Conservation (phyloP, 2,329 filamentous ascomycete species). For the Colletotrichum nymphaeae region DNA sequence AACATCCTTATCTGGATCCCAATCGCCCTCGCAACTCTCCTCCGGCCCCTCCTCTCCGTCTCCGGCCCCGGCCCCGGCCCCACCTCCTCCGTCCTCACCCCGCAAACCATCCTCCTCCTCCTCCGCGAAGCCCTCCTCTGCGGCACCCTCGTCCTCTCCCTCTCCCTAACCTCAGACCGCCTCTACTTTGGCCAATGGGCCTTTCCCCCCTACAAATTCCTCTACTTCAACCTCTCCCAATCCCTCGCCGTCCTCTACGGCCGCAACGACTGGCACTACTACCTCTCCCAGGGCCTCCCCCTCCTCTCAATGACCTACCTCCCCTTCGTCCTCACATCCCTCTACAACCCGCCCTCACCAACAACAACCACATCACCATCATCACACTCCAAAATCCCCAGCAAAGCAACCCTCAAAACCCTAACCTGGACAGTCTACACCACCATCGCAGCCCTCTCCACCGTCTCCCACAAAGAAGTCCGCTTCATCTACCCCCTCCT, state of each 20-base stretch:
- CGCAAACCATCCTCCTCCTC: constrained; percentile 62
- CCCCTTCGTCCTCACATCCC: constrained; percentile 77
- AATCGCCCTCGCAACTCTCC: constrained; percentile 63
- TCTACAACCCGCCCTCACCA: constrained; percentile 61
- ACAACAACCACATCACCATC: constrained; percentile 32
- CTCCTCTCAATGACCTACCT: constrained; percentile 86
- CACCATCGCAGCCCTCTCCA: constrained; percentile 73
- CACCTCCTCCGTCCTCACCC: constrained; percentile 53
- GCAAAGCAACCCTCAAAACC: constrained; percentile 49
- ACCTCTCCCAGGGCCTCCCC: constrained; percentile 88
- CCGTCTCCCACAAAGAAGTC: constrained; percentile 95
- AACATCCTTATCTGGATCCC: constrained; percentile 87
- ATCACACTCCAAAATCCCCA: constrained; percentile 39
- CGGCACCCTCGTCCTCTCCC: constrained; percentile 67
- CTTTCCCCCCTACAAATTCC: constrained; percentile 86
- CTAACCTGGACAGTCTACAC: constrained; percentile 69
- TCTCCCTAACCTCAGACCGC: constrained; percentile 77
- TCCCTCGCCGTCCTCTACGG: constrained; percentile 94
- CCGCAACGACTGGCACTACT: constrained; percentile 91
- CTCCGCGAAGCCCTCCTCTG: constrained; percentile 74
- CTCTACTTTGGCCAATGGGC: constrained; percentile 88
- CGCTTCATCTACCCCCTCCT: constrained; percentile 96
- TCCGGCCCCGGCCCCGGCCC: constrained; percentile 46
- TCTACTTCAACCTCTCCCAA: constrained; percentile 91
- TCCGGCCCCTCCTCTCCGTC: constrained; percentile 48